A percentile compares a stretch with the other conserved stretches of the same genome.
phyloP scores from a whole-genome alignment of 2,329 filamentous ascomycete species.

The Phoma herbarum region DNA sequence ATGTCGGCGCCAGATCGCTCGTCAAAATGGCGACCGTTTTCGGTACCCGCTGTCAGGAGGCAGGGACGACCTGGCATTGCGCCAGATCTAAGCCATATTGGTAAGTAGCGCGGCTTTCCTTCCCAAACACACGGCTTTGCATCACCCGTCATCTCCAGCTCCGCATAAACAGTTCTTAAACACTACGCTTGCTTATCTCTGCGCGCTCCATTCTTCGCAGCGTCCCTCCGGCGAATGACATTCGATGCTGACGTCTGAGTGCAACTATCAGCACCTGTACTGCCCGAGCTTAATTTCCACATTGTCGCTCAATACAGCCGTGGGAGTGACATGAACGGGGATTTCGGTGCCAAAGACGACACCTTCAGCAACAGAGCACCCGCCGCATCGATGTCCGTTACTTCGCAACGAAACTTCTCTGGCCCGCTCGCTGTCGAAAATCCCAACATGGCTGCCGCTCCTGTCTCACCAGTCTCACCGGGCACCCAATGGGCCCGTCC shows the following conservation, averaged over 20 bases:
- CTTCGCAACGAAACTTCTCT: slow-evolving; percentile 41
- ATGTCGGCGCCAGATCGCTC: slow-evolving; percentile 13
- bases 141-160: slow-evolving; percentile 26
- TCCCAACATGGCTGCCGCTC: slow-evolving; percentile 34
- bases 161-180: slow-evolving; percentile 33
- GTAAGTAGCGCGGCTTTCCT: slow-evolving; percentile 22
- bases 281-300: slow-evolving; percentile 34
- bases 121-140: slow-evolving; percentile 33
- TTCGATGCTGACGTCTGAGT: slow-evolving; percentile 32
- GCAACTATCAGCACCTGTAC: slow-evolving; percentile 29
- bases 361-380: slow-evolving; percentile 25
- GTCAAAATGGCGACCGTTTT: slow-evolving; percentile 12
- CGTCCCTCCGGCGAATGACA: slow-evolving; percentile 1
- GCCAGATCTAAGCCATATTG: slow-evolving; percentile 19
- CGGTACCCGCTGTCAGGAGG: slow-evolving; percentile 18
- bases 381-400: slow-evolving; percentile 40
- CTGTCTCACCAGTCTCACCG: slow-evolving; percentile 26
- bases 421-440: slow-evolving; percentile 47
- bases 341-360: slow-evolving; percentile 28
- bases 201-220: slow-evolving; percentile 10
- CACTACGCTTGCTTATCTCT: slow-evolving; percentile 21
- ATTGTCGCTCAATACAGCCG: slow-evolving; percentile 24
- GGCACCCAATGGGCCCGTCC: slow-evolving; percentile 37
- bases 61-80: slow-evolving; percentile 11
- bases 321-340: slow-evolving; percentile 47